Conservation (phyloP, 177 flowering plant genomes). For the Telopea speciosissima region DNA sequence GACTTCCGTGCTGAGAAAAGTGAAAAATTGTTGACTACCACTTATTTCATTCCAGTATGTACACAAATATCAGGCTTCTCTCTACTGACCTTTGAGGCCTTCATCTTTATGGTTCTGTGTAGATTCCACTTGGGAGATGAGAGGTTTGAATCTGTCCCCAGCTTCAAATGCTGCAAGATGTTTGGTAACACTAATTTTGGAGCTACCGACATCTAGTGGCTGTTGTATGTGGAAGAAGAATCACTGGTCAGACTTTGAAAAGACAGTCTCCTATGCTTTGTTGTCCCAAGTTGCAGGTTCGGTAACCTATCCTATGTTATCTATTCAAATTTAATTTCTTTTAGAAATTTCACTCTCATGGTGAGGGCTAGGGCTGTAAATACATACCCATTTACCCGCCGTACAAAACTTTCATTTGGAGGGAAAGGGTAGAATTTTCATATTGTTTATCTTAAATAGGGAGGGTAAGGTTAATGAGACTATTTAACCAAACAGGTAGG, state of each 20-base stretch:
- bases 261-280: slow-evolving; percentile 65
- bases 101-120: slow-evolving; percentile 8
- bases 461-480: too few relatives aligned
- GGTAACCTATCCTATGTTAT: slow-evolving; percentile 8
- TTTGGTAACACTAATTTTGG: slow-evolving; percentile 75
- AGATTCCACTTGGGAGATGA: slow-evolving; percentile 98
- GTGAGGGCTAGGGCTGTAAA: too few relatives aligned
- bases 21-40: too few relatives aligned
- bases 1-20: too few relatives aligned
- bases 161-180: slow-evolving; percentile 46
- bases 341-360: neutral
- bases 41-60: too few relatives aligned
- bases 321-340: neutral
- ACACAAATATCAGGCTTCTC: too few relatives aligned
- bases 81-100: neutral
- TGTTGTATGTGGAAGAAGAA: slow-evolving; percentile 72
- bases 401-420: too few relatives aligned
- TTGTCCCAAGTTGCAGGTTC: slow-evolving; percentile 92
- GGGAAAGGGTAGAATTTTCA: too few relatives aligned
- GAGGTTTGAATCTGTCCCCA: slow-evolving; percentile 37
- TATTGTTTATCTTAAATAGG: too few relatives aligned
- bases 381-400: too few relatives aligned
- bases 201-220: slow-evolving; percentile 44
- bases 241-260: slow-evolving; percentile 59
- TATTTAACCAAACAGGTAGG: too few relatives aligned